Evolutionary conservation across 2,329 filamentous ascomycete genomes (phyloP).

Genomic region (Anthostomella pinea): DNA sequence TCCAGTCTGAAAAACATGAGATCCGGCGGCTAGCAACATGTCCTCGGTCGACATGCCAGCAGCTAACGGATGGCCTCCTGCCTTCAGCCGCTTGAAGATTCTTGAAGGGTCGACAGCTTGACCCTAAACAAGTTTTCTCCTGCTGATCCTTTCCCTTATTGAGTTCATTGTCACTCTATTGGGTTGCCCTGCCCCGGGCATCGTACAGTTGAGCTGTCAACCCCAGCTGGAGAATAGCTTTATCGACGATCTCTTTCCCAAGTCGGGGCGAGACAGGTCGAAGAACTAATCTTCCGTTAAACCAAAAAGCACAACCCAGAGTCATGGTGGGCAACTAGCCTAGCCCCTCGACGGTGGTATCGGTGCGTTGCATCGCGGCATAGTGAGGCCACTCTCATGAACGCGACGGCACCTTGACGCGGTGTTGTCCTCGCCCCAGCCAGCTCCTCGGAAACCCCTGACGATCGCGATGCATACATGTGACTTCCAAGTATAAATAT

Average conservation of each 20-base stretch:
- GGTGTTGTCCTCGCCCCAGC: too few relatives aligned
- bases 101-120: too few relatives aligned
- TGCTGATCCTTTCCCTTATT: slow-evolving; percentile 21
- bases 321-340: slow-evolving; percentile 2
- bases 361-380: slow-evolving; percentile 14
- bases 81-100: too few relatives aligned
- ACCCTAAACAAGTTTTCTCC: slow-evolving; percentile 9
- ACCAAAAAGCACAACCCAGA: slow-evolving; percentile 2
- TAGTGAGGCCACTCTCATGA: too few relatives aligned
- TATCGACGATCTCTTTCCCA: slow-evolving; percentile 14
- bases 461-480: slow-evolving; percentile 1
- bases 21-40: neutral
- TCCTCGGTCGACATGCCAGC: slow-evolving; percentile 5
- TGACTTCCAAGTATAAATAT: slow-evolving; percentile 30
- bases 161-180: slow-evolving; percentile 5
- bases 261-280: too few relatives aligned
- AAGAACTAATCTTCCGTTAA: slow-evolving; percentile 6
- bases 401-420: too few relatives aligned
- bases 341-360: neutral
- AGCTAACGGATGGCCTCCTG: too few relatives aligned
- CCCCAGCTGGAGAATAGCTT: slow-evolving; percentile 3
- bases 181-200: neutral
- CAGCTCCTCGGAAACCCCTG: neutral
- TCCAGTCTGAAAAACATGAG: too few relatives aligned
- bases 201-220: slow-evolving; percentile 9